Percentiles rank a stretch among this genome's conserved stretches.
These are phyloP conservation scores for Cnidoscolus chayamansa DNA, from an alignment of 441 rosid species.

Conservation along the genomic window DNA sequence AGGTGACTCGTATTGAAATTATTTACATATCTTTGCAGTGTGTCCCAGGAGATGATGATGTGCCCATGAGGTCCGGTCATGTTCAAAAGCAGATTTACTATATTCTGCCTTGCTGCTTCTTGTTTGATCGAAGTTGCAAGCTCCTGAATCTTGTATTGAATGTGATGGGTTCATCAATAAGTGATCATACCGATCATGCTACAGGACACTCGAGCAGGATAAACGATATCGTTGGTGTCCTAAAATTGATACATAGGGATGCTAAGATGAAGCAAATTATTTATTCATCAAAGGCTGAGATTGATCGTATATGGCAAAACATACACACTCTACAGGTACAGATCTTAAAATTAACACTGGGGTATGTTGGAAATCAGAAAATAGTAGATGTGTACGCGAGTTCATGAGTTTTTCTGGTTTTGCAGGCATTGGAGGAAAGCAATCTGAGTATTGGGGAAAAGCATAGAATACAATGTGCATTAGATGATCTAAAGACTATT, in stretches of 20 bases:
- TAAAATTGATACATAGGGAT: conserved; percentile 52
- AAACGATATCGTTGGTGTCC: conserved; percentile 40
- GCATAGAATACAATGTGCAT: conserved; percentile 44
- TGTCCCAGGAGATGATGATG: conserved; percentile 45
- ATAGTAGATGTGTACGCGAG: not conserved
- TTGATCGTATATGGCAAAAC: conserved; percentile 38
- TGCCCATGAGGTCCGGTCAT: conserved; percentile 19
- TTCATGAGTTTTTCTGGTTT: conserved; percentile 11
- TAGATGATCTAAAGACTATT: conserved; percentile 43
- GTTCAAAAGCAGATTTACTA: conserved; percentile 38
- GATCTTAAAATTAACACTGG: not conserved
- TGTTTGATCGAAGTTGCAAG: conserved; percentile 59
- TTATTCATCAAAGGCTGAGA: conserved; percentile 42
- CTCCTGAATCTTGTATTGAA: conserved; percentile 46
- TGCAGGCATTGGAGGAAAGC: conserved; percentile 39
- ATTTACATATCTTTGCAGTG: conserved; percentile 41
- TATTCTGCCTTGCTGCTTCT: conserved; percentile 56
- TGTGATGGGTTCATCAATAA: conserved; percentile 39
- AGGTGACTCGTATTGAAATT: not conserved
- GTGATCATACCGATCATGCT: conserved; percentile 8
- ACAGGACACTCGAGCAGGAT: conserved; percentile 34
- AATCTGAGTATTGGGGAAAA: conserved; percentile 57
- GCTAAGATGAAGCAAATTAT: conserved; percentile 42
- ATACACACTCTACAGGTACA: conserved; percentile 56
- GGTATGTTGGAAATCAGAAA: not conserved